phyloP scores from a whole-genome alignment of 2,329 filamentous ascomycete genomes.

The Paraphaeosphaeria sporulosa region DNA sequence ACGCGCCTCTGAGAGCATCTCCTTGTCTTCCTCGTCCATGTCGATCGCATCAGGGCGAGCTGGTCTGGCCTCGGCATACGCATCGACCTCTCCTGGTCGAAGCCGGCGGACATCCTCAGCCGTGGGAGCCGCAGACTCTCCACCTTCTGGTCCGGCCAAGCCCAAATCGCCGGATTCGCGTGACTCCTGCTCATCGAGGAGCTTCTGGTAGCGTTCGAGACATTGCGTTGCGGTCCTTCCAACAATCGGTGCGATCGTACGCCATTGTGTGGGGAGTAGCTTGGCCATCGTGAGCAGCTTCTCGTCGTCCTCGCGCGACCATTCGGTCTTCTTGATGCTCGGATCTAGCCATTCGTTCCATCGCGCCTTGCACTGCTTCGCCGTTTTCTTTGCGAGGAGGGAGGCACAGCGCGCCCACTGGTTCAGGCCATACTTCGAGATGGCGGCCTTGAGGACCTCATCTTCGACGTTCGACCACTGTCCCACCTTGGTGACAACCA shows the following conservation, averaged over 20 bases:
- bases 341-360: constrained; percentile 99
- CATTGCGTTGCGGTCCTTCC: constrained; percentile 97
- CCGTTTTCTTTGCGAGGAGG: constrained; percentile 92
- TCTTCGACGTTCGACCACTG: constrained; percentile 80
- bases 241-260: constrained; percentile 96
- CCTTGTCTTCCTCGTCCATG: constrained; percentile 98
- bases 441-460: constrained; percentile 90
- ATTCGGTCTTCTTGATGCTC: constrained; percentile 97
- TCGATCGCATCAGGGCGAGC: constrained; percentile 90
- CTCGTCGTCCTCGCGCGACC: constrained; percentile 98
- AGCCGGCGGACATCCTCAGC: constrained; percentile 91
- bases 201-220: constrained; percentile 93
- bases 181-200: constrained; percentile 94
- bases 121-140: constrained; percentile 84
- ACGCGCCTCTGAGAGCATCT: constrained; percentile 97
- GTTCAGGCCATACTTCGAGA: constrained; percentile 48
- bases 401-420: constrained; percentile 99
- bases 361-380: constrained; percentile 98
- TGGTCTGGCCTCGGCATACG: constrained; percentile 75
- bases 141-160: constrained; percentile 83
- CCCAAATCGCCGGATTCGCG: constrained; percentile 82
- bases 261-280: constrained; percentile 99
- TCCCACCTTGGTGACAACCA: constrained; percentile 72
- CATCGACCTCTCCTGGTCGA: constrained; percentile 91
- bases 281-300: constrained; percentile 96